Percentiles rank a stretch among this genome's conserved stretches.
Evolutionary conservation across 73 alveolate genomes (phyloP).

Genomic region (Paramecium sexaurelia): DNA sequence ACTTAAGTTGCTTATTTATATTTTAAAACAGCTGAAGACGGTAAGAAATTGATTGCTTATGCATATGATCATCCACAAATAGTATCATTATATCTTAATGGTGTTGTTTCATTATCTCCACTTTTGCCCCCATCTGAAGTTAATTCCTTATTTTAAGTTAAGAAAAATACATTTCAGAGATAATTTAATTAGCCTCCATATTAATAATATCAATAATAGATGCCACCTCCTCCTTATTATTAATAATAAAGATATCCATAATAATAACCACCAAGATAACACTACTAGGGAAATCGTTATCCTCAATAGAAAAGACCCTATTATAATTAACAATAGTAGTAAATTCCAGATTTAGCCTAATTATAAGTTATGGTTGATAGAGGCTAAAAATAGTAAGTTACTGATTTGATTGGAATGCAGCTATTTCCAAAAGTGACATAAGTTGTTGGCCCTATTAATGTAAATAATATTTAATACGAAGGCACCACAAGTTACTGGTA

Average conservation of each 20-base stretch:
- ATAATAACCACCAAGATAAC: not conserved
- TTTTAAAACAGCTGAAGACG: slow-evolving; percentile 31
- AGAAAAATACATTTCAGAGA: not conserved
- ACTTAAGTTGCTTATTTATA: slow-evolving; percentile 33
- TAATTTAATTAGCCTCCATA: not conserved
- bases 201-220: not conserved
- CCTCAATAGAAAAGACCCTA: not conserved
- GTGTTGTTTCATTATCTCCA: not conserved
- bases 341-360: not conserved
- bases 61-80: not conserved
- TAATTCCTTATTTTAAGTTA: not conserved
- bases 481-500: slow-evolving; percentile 42
- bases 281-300: not conserved
- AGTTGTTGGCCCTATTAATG: slow-evolving; percentile 44
- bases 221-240: not conserved
- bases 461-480: not conserved
- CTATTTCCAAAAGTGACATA: slow-evolving; percentile 20
- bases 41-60: slow-evolving; percentile 4
- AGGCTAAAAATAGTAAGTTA: not conserved
- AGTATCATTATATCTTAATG: not conserved
- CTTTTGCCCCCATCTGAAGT: not conserved
- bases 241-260: not conserved
- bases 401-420: not conserved
- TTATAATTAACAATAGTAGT: not conserved
- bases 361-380: slow-evolving; percentile 16